Percentiles rank a stretch among this genome's conserved stretches.
These are phyloP conservation scores for maize (Zea mays) DNA, from an alignment of 176 grass and related monocot genomes.

Conservation along the genomic window DNA sequence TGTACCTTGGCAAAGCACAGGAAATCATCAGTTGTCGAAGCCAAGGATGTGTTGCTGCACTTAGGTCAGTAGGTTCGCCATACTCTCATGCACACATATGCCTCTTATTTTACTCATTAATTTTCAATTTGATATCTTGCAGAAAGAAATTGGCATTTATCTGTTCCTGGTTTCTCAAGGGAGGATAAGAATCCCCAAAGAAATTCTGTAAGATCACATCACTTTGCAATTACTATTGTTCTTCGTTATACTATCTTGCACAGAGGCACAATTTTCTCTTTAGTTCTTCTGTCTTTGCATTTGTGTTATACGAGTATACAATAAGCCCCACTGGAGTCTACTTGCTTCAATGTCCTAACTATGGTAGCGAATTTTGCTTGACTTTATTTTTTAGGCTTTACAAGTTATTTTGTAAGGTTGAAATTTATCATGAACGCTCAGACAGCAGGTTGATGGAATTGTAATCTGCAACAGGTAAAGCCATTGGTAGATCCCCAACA, in stretches of 20 bases:
- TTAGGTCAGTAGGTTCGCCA: conserved; percentile 54
- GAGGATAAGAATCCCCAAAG: conserved; percentile 75
- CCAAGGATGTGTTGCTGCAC: conserved; percentile 87
- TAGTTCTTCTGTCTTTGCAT: conserved; percentile 12
- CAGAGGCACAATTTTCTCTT: background rate
- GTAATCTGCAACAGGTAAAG: conserved; percentile 55
- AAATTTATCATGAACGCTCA: conserved; percentile 1
- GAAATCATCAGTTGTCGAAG: conserved; percentile 80
- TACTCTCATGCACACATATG: background rate
- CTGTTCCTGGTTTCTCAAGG: conserved; percentile 87
- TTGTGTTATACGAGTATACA: conserved; percentile 12
- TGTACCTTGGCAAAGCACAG: conserved; percentile 88
- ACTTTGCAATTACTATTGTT: conserved; percentile 18
- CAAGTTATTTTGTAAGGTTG: background rate
- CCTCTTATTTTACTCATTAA: conserved; percentile 24
- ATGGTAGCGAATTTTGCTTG: conserved; percentile 6
- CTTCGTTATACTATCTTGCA: conserved; percentile 3
- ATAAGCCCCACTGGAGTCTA: background rate
- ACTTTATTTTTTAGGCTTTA: conserved; percentile 5
- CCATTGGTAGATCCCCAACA: conserved; percentile 52
- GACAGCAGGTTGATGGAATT: conserved; percentile 38
- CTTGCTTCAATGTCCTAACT: background rate
- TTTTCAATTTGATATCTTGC: conserved; percentile 32
- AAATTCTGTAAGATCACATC: conserved; percentile 64
- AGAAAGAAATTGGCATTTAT: conserved; percentile 88